A percentile compares a stretch with the other conserved stretches of the same genome.
Evolutionary conservation across 169 alveolate species (phyloP).

Genomic region (Miamiensis avidus): DNA sequence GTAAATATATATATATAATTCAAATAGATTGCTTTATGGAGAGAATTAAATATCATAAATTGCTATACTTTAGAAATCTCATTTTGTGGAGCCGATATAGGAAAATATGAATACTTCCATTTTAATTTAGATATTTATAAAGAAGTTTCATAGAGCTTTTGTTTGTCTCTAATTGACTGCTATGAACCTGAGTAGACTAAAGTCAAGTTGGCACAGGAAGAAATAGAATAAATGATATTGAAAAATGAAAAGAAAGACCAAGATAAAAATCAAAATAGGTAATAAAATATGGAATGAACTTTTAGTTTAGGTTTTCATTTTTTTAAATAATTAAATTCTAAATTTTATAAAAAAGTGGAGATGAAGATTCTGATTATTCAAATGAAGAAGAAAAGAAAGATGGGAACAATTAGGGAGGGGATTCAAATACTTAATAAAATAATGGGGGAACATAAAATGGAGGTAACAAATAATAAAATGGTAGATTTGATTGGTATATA

Average conservation of each 20-base stretch:
- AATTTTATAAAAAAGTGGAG: constrained; percentile 19
- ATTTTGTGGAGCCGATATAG: constrained; percentile 84
- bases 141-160: constrained; percentile 75
- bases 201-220: constrained; percentile 67
- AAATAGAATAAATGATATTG: constrained; percentile 62
- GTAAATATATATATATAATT: no score
- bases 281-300: constrained; percentile 38
- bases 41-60: constrained; percentile 71
- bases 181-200: constrained; percentile 77
- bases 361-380: constrained; percentile 49
- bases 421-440: no score
- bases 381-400: constrained; percentile 35
- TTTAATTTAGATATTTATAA: constrained; percentile 66
- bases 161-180: constrained; percentile 76
- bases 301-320: constrained; percentile 28
- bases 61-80: constrained; percentile 74
- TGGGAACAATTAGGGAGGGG: not conserved
- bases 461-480: no score
- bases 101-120: constrained; percentile 77
- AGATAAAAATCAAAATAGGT: constrained; percentile 53
- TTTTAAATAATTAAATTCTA: not conserved
- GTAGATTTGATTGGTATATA: no score
- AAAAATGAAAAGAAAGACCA: constrained; percentile 48
- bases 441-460: not conserved
- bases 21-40: constrained; percentile 71